Evolutionary conservation across 495 filamentous ascomycete species (phyloP), one percentile per base, ranked within the genome.

Genomic region (Aspergillus nidulans): DNA sequence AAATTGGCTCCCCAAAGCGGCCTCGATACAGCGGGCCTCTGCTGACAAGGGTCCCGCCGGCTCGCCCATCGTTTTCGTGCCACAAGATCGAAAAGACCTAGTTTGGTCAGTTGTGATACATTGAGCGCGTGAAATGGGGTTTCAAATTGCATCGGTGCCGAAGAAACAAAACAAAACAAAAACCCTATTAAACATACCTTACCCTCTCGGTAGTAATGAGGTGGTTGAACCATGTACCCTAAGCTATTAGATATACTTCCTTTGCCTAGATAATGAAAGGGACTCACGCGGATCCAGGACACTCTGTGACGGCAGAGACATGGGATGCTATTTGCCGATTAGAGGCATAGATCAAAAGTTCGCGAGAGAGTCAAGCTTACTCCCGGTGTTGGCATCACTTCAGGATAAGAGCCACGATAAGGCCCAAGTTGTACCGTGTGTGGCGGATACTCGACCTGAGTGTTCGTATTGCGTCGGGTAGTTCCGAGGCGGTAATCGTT

Each of bases 31-130:
- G 24, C 13, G 52, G 43, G 1, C 53, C 44, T 4, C 23, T 20
- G 30, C 51, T 58, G 5, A 52, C 38, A 42, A 60, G 48, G 28
- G 59, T 67, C 10, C 46, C 42, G 56, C 53, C 4, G 53, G 62
- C 19, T 43, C 56, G 52, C 6, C 53, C 53, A 24, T 56, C 36
- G 20, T 63, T 65, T 55, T 72, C 64, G 41, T 67, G 61, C 64
- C 67, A 70, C n/a, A 68, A 56, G 42, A 70, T 60, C 1, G 61
- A 41, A 28, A 74, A 74, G 3, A 72, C 64, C 67, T 69, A 49
- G 13, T 12, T 16, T 12, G 36, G 26, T 25, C 10, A 34, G 9
- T 7, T 12, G 15, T 5, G 16, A 30, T 18, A 23, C 18, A 43
- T 23, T n/a, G n/a, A 9, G 3, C 4, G 15, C 10, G 5, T 43